phyloP scores from a whole-genome alignment of 176 grass and related monocot genomes.

The Neostapfia colusana region DNA sequence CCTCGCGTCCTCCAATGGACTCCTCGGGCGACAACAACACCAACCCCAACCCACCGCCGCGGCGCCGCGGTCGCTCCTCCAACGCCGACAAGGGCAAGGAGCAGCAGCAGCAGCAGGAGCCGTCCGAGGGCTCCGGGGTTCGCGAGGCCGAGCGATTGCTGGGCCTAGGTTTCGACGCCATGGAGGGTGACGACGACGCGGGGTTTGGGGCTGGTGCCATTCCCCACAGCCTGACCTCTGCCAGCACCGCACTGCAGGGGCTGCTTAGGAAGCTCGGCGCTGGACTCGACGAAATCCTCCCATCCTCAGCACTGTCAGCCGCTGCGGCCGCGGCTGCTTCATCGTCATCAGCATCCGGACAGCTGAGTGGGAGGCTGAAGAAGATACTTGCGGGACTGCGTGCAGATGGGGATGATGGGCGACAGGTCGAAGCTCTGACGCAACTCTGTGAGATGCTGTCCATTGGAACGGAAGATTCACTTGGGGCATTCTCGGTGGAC shows the following conservation, averaged over 20 bases:
- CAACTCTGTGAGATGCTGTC: constrained; percentile 87
- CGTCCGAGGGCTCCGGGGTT: constrained; percentile 42
- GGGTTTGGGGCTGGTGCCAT: constrained; percentile 52
- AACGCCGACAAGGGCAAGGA: constrained; percentile 73
- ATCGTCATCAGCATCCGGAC: constrained; percentile 36
- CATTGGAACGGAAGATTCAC: constrained; percentile 79
- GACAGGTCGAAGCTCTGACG: constrained; percentile 65
- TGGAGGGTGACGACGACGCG: constrained; percentile 61
- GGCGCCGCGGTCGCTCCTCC: constrained; percentile 50
- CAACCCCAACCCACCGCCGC: constrained; percentile 33
- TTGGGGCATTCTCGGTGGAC: constrained; percentile 65
- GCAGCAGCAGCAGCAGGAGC: constrained; percentile 61
- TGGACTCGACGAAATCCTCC: constrained; percentile 75
- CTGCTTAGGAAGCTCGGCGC: constrained; percentile 78
- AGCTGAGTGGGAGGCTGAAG: constrained; percentile 63
- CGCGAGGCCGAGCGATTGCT: constrained; percentile 70
- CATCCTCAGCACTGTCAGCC: constrained; percentile 45
- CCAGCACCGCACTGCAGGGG: constrained; percentile 77
- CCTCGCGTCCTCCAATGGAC: constrained; percentile 56
- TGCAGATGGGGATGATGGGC: constrained; percentile 70
- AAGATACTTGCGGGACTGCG: constrained; percentile 63
- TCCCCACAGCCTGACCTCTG: constrained; percentile 68
- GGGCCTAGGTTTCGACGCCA: constrained; percentile 58
- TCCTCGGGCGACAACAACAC: constrained; percentile 44
- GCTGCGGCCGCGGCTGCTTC: constrained; percentile 39